phyloP scores from a whole-genome alignment of 192 early-diverging fungal species.

The Linderina pennispora region DNA sequence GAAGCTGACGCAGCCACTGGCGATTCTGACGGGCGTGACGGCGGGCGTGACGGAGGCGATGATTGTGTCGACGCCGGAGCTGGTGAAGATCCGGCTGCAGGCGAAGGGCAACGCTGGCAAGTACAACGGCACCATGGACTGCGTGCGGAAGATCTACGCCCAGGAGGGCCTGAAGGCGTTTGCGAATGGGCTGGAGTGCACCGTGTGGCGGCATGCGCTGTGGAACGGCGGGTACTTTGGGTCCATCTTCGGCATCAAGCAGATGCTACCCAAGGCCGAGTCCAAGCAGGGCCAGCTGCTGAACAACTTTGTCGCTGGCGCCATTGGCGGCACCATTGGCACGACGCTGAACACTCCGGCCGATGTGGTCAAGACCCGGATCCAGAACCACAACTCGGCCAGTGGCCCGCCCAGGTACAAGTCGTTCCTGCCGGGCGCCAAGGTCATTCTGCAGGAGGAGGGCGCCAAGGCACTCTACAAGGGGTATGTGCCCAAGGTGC shows the following conservation, averaged over 20 bases:
- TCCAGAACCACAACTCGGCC: conserved; percentile 77
- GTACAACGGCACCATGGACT: conserved; percentile 78
- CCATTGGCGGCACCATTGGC: conserved; percentile 88
- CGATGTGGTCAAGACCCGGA: conserved; percentile 95
- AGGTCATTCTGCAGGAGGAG: conserved; percentile 79
- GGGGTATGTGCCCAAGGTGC: conserved; percentile 92
- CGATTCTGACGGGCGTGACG: conserved; percentile 81
- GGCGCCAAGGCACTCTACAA: conserved; percentile 86
- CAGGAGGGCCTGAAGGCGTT: conserved; percentile 79
- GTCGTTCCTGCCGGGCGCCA: conserved; percentile 76
- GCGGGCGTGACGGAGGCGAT: conserved; percentile 91
- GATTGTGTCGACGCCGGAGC: conserved; percentile 84
- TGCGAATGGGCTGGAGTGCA: conserved; percentile 89
- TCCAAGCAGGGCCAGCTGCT: conserved; percentile 68
- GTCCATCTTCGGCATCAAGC: conserved; percentile 64
- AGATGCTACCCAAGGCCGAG: conserved; percentile 72
- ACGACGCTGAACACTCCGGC: conserved; percentile 92
- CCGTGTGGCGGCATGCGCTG: conserved; percentile 85
- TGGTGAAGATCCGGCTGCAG: conserved; percentile 96
- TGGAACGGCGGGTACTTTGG: conserved; percentile 99
- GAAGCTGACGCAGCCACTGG: conserved; percentile 66
- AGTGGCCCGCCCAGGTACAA: conserved; percentile 74
- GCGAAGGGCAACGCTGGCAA: conserved; percentile 81
- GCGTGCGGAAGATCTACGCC: conserved; percentile 71
- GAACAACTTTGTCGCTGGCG: conserved; percentile 87